These are phyloP conservation scores for Aspergillus conjunctus DNA, from an alignment of 495 filamentous ascomycete species.

Conservation along the genomic window DNA sequence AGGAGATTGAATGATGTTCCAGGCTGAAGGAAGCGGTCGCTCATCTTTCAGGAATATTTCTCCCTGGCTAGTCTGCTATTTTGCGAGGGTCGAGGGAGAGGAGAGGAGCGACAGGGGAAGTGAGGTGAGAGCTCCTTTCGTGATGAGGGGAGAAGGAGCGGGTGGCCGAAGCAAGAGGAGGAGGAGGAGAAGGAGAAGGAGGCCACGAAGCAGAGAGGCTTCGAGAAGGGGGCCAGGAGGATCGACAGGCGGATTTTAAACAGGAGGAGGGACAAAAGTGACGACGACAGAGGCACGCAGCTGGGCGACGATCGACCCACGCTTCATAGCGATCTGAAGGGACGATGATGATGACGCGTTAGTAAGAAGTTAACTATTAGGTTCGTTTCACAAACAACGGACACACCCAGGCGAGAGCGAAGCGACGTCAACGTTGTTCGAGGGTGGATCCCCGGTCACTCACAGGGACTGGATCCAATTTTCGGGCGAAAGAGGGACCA, in stretches of 20 bases:
- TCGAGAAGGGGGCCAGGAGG: slow-evolving; percentile 1
- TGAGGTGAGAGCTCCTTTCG: background rate
- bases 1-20: background rate
- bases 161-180: slow-evolving; percentile 1
- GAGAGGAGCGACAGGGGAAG: slow-evolving; percentile 4
- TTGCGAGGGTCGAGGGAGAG: background rate
- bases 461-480: background rate
- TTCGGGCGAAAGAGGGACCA: background rate
- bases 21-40: background rate
- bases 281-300: slow-evolving; percentile 17
- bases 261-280: slow-evolving; percentile 3
- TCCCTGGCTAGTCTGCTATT: background rate
- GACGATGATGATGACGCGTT: slow-evolving; percentile 2
- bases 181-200: slow-evolving; percentile 17
- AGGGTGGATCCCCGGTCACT: background rate
- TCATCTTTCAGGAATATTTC: background rate
- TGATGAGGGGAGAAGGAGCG: background rate
- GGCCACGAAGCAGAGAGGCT: slow-evolving; percentile 11
- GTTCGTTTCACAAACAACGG: slow-evolving; percentile 6
- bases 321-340: slow-evolving; percentile 20
- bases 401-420: background rate
- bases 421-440: slow-evolving; percentile 2
- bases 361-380: slow-evolving; percentile 22
- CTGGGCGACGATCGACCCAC: slow-evolving; percentile 23
- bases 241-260: slow-evolving; percentile 6